Evolutionary conservation across 1,284 basidiomycete genomes (phyloP), one percentile per base, ranked within the genome.

Genomic region (Cutaneotrichosporon sp.): DNA sequence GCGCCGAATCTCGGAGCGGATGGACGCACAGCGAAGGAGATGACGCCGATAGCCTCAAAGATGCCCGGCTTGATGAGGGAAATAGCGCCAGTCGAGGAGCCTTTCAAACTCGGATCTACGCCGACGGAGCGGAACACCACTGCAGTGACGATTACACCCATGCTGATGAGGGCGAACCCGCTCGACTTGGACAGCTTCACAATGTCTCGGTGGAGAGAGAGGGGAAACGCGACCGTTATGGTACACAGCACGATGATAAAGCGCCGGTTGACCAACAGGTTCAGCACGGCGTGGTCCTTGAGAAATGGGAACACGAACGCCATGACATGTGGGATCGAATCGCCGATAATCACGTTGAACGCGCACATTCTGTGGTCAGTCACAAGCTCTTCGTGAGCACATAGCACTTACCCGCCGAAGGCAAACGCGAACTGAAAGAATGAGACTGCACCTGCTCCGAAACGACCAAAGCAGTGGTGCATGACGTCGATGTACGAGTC

Each of bases 371-470:
- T 89, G 85, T n/a, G n/a, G n/a, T n/a, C n/a, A n/a, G n/a, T n/a
- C n/a, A n/a, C n/a, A n/a, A n/a, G n/a, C n/a, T n/a, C n/a, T n/a
- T n/a, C n/a, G n/a, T n/a, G n/a, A n/a, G 49, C 27, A 6, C 31
- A 33, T 3, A 12, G 22, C 6, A 51, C 70, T 55, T 38, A 74
- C 71, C 91, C 92, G 65, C 94, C 94, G 62, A 96, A 97, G 2
- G 94, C 94, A 67, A 97, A 97, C 1, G 91, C 81, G 66, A 98
- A 97, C 70, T 98, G 96, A 72, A 98, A 98, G 74, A 97, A 87
- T 0, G 92, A 96, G 12, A 97, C 91, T 0, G 90, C 90, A 3
- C 89, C 88, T 46, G 89, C 82, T 26, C 92, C 92, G 52, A 83
- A 84, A 5, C 82, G 76, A 9, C 96, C 96, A 68, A 94, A 99